Base-by-base conservation (phyloP, 495 filamentous ascomycete species). In the Hypoxylon crocopeplum region DNA sequence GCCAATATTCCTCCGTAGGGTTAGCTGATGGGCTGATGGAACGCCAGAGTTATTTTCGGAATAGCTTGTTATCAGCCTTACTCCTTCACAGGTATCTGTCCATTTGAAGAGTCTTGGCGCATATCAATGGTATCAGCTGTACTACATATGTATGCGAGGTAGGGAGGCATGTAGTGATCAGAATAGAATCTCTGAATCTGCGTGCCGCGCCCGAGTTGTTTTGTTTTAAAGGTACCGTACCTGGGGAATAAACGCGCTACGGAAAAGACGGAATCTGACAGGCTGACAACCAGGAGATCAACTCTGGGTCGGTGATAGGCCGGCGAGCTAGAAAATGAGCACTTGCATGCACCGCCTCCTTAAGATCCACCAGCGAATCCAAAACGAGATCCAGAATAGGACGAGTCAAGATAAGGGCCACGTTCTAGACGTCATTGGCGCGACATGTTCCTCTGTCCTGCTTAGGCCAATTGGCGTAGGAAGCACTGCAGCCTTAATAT, bases 341-440 rank as follows among this genome's bases (percentile, higher is more conserved):
- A 56, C 51, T 38, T 64, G 60, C 61, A 60, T 64, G 61, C 61
- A 64, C 61, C 17, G 61, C 61, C 61, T 51, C 56, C 17, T 25
- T 10, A 17, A 33, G 49, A 32, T 50, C 61, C 54, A 64, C 49
- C 36, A 21, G 17, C 52, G 38, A 29, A 44, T 58, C 42, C 47
- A 16, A 40, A 52, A 48, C n/a, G 41, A 37, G 47, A 39, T 12
- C 21, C 39, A 44, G 33, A 51, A 39, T 6, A 1, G 7, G 36
- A 57, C 24, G 1, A 24, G 45, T 11, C 15, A 17, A 37, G 38
- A 48, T 37, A 30, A 38, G 36, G 33, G 49, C 21, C 30, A 10
- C 17, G 10, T 13, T 32, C 27, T 44, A 25, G 19, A 27, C n/a
- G 25, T 16, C 3, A 61, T 44, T 55, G 37, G 57, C 12, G 20